phyloP scores from a whole-genome alignment of 2,329 filamentous ascomycete genomes.

The Colletotrichum australisinense region DNA sequence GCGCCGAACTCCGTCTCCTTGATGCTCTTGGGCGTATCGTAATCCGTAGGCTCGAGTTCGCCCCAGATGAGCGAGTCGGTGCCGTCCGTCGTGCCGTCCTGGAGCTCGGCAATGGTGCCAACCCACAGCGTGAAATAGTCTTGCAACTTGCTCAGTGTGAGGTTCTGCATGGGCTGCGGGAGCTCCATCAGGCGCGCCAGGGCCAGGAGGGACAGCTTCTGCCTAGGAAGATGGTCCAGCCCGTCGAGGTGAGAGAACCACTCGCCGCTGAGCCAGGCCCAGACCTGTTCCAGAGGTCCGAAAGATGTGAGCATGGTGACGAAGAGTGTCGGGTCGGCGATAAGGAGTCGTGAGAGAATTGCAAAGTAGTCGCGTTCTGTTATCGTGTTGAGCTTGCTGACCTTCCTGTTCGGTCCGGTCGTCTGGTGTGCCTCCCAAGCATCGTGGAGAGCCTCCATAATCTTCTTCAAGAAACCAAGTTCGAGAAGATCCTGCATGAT shows the following conservation, averaged over 20 bases:
- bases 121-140: conserved; percentile 83
- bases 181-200: conserved; percentile 79
- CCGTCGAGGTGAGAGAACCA: conserved; percentile 78
- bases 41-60: conserved; percentile 57
- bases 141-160: conserved; percentile 73
- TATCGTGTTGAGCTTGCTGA: conserved; percentile 76
- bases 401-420: conserved; percentile 80
- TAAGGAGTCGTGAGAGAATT: conserved; percentile 81
- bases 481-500: conserved; percentile 74
- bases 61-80: conserved; percentile 64
- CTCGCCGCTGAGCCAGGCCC: conserved; percentile 69
- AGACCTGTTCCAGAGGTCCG: conserved; percentile 61
- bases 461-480: conserved; percentile 69
- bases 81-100: conserved; percentile 66
- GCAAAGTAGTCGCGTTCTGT: conserved; percentile 88
- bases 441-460: conserved; percentile 75
- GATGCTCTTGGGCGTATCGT: conserved; percentile 66
- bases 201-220: conserved; percentile 79
- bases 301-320: conserved; percentile 65
- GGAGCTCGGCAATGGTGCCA: conserved; percentile 73
- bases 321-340: conserved; percentile 79
- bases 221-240: conserved; percentile 72
- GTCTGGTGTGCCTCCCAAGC: conserved; percentile 82
- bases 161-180: conserved; percentile 65
- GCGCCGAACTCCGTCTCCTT: conserved; percentile 64